A percentile compares a stretch with the other conserved stretches of the same genome.
These are phyloP conservation scores for Hemileccinum rubropunctum DNA, from an alignment of 768 basidiomycete genomes.

Conservation along the genomic window DNA sequence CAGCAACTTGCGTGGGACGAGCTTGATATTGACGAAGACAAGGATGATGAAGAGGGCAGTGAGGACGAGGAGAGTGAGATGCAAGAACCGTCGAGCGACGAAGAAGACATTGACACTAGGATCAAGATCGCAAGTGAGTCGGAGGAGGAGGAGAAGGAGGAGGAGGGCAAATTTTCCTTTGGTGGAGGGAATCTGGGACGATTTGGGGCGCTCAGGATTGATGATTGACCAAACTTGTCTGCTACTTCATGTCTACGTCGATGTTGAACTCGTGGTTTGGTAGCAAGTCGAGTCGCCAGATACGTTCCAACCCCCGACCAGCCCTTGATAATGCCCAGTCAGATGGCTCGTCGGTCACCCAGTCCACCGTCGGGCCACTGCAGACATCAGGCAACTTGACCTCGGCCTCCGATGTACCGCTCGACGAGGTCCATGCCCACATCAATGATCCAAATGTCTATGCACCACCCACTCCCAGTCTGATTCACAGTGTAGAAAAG, in stretches of 20 bases:
- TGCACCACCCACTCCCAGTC: slow-evolving; percentile 9
- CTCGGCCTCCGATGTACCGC: slow-evolving; percentile 19
- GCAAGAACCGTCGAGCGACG: slow-evolving; percentile 13
- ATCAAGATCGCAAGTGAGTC: slow-evolving; percentile 13
- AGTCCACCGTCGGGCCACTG: slow-evolving; percentile 16
- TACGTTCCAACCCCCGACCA: neutral
- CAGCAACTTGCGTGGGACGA: slow-evolving; percentile 22
- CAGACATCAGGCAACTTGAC: slow-evolving; percentile 10
- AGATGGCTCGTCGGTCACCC: slow-evolving; percentile 15
- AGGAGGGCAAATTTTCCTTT: neutral
- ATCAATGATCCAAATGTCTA: slow-evolving; percentile 28
- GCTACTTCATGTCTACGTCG: neutral
- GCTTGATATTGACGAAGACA: slow-evolving; percentile 28
- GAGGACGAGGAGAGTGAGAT: slow-evolving; percentile 30
- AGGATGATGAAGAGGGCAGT: too few relatives aligned
- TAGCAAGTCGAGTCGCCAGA: slow-evolving; percentile 27
- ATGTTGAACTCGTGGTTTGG: slow-evolving; percentile 33
- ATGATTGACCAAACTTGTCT: slow-evolving; percentile 5
- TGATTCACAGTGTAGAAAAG: slow-evolving; percentile 14
- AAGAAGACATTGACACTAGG: neutral
- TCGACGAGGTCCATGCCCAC: slow-evolving; percentile 23
- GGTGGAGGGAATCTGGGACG: slow-evolving; percentile 13
- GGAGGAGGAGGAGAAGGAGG: slow-evolving; percentile 16
- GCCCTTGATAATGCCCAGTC: neutral
- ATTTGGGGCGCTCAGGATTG: slow-evolving; percentile 33